These are phyloP conservation scores for Medicago ruthenica DNA, from an alignment of 306 rosid genomes.

Conservation along the genomic window DNA sequence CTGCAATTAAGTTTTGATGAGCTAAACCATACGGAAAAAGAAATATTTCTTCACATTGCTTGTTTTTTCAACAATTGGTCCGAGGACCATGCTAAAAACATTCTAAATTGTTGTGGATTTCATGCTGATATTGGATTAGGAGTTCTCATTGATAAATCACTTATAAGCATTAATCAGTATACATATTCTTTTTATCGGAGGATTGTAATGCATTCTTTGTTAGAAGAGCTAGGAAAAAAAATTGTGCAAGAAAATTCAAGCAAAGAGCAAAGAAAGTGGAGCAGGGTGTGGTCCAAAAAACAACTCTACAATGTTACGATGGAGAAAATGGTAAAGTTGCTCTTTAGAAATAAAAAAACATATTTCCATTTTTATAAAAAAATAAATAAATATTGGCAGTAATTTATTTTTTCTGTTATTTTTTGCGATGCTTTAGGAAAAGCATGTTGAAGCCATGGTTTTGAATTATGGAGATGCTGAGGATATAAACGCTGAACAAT, in stretches of 20 bases:
- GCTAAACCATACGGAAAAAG: not conserved
- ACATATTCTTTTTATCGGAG: no score
- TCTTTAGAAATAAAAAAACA: not conserved
- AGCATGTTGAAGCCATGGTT: not conserved
- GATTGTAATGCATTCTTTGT: slow-evolving; percentile 2
- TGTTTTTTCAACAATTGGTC: not conserved
- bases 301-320: not conserved
- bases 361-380: not conserved
- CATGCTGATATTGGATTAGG: not conserved
- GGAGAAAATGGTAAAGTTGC: not conserved
- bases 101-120: not conserved
- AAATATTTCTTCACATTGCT: not conserved
- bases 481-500: no score
- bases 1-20: slow-evolving; percentile 17
- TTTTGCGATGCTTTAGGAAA: slow-evolving; percentile 2
- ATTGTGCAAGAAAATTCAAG: slow-evolving; percentile 26
- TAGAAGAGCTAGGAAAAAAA: slow-evolving; percentile 22
- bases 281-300: slow-evolving; percentile 14
- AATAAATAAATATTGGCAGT: not conserved
- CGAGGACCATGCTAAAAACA: not conserved
- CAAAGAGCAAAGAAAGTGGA: slow-evolving; percentile 39
- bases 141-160: not conserved
- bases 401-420: not conserved
- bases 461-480: no score
- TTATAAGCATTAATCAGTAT: no score